Evolutionary conservation across 2,329 filamentous ascomycete genomes (phyloP).

Genomic region (Sclerotinia trifoliorum): DNA sequence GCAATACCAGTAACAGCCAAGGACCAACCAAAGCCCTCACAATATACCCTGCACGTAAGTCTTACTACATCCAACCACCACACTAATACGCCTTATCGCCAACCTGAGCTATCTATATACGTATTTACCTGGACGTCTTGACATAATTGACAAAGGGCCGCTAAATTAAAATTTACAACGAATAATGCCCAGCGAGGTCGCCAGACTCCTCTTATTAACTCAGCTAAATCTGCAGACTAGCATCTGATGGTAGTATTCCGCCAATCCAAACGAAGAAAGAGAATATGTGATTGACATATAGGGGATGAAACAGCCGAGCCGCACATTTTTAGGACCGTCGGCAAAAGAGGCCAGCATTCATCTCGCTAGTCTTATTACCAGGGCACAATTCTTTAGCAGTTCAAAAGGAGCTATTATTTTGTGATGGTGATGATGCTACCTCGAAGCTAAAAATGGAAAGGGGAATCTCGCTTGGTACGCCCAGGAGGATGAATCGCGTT

Average conservation of each 20-base stretch:
- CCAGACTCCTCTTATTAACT: conserved; percentile 57
- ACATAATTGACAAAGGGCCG: conserved; percentile 59
- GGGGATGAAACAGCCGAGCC: conserved; percentile 60
- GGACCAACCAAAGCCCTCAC: conserved; percentile 55
- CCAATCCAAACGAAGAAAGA: conserved; percentile 55
- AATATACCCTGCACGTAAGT: conserved; percentile 58
- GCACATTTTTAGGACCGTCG: conserved; percentile 64
- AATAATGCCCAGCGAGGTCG: conserved; percentile 57
- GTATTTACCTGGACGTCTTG: conserved; percentile 64
- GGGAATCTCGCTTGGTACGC: not conserved
- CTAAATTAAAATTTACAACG: conserved; percentile 56
- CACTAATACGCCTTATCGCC: conserved; percentile 50
- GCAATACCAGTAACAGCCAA: conserved; percentile 56
- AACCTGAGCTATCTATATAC: conserved; percentile 54
- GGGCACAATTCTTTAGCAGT: not conserved
- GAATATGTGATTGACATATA: conserved; percentile 55
- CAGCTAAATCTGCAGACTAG: conserved; percentile 54
- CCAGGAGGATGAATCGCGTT: not conserved
- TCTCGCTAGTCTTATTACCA: conserved; percentile 48
- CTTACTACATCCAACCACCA: conserved; percentile 57
- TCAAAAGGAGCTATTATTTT: not conserved
- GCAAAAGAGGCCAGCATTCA: conserved; percentile 64
- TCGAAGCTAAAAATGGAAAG: not conserved
- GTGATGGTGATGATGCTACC: conserved; percentile 30
- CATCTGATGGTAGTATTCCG: conserved; percentile 55